phyloP scores from a whole-genome alignment of 306 rosid species.

The Sicyos baderoa region DNA sequence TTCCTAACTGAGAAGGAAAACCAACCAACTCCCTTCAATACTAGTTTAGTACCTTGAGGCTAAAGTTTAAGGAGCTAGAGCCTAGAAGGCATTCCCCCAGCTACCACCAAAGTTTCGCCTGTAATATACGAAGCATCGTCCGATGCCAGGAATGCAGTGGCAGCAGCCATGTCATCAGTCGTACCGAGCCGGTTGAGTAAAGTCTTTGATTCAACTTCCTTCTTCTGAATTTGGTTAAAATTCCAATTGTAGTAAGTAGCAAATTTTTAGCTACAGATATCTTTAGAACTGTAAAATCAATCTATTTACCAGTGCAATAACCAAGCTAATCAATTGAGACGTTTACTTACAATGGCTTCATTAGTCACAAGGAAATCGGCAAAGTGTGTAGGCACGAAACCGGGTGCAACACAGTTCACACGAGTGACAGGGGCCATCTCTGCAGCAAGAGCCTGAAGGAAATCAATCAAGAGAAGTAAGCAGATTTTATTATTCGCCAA shows the following conservation, averaged over 20 bases:
- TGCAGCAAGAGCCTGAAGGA: slow-evolving; percentile 66
- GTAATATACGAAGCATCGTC: slow-evolving; percentile 90
- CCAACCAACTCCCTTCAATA: neutral
- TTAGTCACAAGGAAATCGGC: slow-evolving; percentile 48
- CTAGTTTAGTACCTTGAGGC: neutral
- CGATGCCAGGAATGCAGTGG: slow-evolving; percentile 76
- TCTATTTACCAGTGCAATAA: neutral
- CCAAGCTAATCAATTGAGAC: neutral
- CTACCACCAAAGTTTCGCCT: slow-evolving; percentile 89
- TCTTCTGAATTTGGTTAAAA: slow-evolving; percentile 41
- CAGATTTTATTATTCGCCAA: slow-evolving; percentile 9
- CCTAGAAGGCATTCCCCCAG: slow-evolving; percentile 85
- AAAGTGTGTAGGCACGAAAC: slow-evolving; percentile 85
- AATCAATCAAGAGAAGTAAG: slow-evolving; percentile 20
- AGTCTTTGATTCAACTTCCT: slow-evolving; percentile 46
- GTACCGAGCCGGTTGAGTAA: slow-evolving; percentile 79
- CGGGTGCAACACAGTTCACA: slow-evolving; percentile 93
- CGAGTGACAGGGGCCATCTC: slow-evolving; percentile 81
- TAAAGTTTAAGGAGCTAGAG: slow-evolving; percentile 34
- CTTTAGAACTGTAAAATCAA: neutral
- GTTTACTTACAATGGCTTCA: slow-evolving; percentile 38
- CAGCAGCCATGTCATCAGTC: slow-evolving; percentile 84
- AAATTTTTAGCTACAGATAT: neutral
- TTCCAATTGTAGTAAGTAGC: neutral
- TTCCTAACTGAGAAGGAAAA: neutral